These are phyloP conservation scores for Sphenostylis stenocarpa DNA, from an alignment of 306 rosid genomes.

Conservation along the genomic window DNA sequence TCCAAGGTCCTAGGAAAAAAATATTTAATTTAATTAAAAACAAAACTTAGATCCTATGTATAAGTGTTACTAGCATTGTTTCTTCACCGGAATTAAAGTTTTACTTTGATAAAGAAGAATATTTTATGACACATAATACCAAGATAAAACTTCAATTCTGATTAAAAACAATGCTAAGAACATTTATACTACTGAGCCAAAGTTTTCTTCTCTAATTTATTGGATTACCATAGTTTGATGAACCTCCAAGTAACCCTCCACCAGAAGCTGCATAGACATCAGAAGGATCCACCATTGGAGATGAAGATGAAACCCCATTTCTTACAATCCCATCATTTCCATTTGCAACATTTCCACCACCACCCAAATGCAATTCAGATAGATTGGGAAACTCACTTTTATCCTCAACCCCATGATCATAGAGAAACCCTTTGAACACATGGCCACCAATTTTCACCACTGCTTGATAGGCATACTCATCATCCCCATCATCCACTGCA, in stretches of 20 bases:
- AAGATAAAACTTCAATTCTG: background rate
- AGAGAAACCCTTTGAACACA: conserved; percentile 81
- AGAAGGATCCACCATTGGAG: conserved; percentile 68
- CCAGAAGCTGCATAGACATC: conserved; percentile 62
- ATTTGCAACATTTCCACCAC: conserved; percentile 2
- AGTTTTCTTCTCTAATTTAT: conserved; percentile 40
- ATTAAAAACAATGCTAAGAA: conserved; percentile 6
- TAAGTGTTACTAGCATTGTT: no score
- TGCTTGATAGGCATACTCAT: conserved; percentile 81
- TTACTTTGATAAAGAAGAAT: no score
- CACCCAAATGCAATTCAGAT: conserved; percentile 78
- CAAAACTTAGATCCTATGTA: background rate
- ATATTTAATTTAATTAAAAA: conserved; percentile 40
- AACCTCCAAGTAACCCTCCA: conserved; percentile 71
- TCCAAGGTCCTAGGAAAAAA: conserved; percentile 33
- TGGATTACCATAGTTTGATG: conserved; percentile 77
- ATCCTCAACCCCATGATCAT: conserved; percentile 73
- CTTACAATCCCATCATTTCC: conserved; percentile 31
- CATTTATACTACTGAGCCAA: background rate
- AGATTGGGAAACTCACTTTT: conserved; percentile 64
- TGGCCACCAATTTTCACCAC: conserved; percentile 85
- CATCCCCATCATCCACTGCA: conserved; percentile 79
- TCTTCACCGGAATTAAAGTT: background rate
- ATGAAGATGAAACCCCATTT: conserved; percentile 59
- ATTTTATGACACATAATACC: no score